Conservation (phyloP, 768 basidiomycete species). For the Filobasidium wieringae region DNA sequence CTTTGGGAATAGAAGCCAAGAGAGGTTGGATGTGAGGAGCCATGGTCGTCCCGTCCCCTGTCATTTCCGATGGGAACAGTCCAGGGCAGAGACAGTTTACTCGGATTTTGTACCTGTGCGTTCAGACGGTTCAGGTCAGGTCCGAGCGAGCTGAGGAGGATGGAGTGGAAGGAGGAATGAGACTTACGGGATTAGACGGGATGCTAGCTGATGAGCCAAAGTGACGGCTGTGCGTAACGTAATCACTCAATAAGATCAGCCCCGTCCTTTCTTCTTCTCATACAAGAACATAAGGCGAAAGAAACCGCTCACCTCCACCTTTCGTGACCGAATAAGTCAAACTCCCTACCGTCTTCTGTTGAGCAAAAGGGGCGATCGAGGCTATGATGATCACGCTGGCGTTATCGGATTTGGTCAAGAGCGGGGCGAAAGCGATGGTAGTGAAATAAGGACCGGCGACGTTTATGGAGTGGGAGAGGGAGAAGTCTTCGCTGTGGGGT, state of each 20-base stretch:
- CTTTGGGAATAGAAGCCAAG: constrained; percentile 4
- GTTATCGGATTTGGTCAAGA: constrained; percentile 8
- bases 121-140: background rate
- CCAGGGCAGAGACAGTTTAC: constrained; percentile 31
- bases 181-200: constrained; percentile 7
- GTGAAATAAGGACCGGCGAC: constrained; percentile 29
- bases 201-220: constrained; percentile 5
- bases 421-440: constrained; percentile 13
- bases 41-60: constrained; percentile 18
- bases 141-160: background rate
- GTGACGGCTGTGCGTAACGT: background rate
- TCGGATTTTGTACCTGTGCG: constrained; percentile 26
- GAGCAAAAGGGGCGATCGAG: constrained; percentile 2
- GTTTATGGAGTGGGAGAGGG: constrained; percentile 21
- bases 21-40: constrained; percentile 2
- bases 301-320: constrained; percentile 5
- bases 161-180: background rate
- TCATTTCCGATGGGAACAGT: constrained; percentile 37
- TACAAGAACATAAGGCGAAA: background rate
- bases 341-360: constrained; percentile 8
- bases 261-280: background rate
- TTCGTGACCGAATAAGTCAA: constrained; percentile 13
- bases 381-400: constrained; percentile 12
- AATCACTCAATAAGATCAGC: background rate
- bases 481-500: constrained; percentile 4